Conservation (phyloP, 306 rosid genomes). For the Rosa lucieae region DNA sequence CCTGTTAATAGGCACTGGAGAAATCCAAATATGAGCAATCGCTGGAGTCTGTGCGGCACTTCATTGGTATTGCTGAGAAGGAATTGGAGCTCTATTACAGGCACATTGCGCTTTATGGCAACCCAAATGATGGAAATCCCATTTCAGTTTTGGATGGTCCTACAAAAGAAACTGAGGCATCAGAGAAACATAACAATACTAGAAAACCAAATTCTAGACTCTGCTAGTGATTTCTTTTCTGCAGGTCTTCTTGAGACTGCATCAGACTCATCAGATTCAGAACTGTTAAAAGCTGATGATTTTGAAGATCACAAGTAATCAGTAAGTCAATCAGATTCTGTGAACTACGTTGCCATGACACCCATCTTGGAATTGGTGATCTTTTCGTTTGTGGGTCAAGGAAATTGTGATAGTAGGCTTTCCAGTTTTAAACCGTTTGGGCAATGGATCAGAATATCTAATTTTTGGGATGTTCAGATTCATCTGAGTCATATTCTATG, state of each 20-base stretch:
- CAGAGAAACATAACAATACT: constrained; percentile 25
- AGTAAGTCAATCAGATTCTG: constrained; percentile 24
- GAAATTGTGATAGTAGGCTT: background rate
- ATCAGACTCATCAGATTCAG: constrained; percentile 33
- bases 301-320: constrained; percentile 40
- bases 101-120: constrained; percentile 80
- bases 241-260: constrained; percentile 39
- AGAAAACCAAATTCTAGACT: constrained; percentile 28
- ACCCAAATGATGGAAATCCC: constrained; percentile 65
- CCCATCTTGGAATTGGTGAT: background rate
- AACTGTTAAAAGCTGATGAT: constrained; percentile 23
- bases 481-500: background rate
- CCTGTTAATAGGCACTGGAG: constrained; percentile 72
- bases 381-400: background rate
- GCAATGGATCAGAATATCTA: background rate
- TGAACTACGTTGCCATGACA: background rate
- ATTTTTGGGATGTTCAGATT: background rate
- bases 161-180: constrained; percentile 28
- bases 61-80: constrained; percentile 80
- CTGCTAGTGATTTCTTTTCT: constrained; percentile 30
- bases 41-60: constrained; percentile 75
- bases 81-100: constrained; percentile 83
- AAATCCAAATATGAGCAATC: constrained; percentile 91
- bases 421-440: background rate
- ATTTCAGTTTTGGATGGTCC: constrained; percentile 55